These are phyloP conservation scores for Nemania sp. DNA, from an alignment of 2,329 filamentous ascomycete genomes.

Conservation along the genomic window DNA sequence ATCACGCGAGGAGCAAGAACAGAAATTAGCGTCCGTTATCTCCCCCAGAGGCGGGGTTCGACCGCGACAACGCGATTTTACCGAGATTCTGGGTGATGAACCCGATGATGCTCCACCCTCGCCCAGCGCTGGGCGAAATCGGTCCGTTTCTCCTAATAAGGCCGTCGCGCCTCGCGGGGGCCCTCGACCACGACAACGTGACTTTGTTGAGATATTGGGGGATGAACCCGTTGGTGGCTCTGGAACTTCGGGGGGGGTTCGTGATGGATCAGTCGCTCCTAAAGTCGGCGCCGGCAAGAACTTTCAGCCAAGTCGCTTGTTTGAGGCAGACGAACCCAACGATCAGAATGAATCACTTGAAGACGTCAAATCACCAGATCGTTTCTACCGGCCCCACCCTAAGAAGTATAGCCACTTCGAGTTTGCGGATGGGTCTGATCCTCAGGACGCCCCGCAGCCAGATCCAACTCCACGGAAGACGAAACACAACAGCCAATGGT, in stretches of 20 bases:
- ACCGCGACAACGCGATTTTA: slow-evolving; percentile 75
- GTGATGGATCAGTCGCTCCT: slow-evolving; percentile 59
- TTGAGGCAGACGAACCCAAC: slow-evolving; percentile 67
- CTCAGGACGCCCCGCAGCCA: slow-evolving; percentile 60
- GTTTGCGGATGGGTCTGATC: slow-evolving; percentile 74
- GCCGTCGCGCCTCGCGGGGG: slow-evolving; percentile 45
- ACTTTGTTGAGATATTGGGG: slow-evolving; percentile 78
- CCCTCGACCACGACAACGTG: slow-evolving; percentile 71
- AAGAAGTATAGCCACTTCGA: slow-evolving; percentile 90
- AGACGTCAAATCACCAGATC: slow-evolving; percentile 55
- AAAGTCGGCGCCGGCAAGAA: slow-evolving; percentile 71
- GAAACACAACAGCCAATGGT: slow-evolving; percentile 82
- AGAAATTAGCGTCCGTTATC: slow-evolving; percentile 63
- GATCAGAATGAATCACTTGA: slow-evolving; percentile 59
- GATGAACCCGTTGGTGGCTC: slow-evolving; percentile 58
- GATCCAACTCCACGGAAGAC: slow-evolving; percentile 61
- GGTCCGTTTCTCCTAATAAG: slow-evolving; percentile 49
- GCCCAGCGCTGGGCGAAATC: slow-evolving; percentile 60
- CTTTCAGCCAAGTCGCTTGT: slow-evolving; percentile 72
- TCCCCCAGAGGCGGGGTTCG: slow-evolving; percentile 70
- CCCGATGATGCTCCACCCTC: slow-evolving; percentile 54
- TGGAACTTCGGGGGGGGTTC: slow-evolving; percentile 53
- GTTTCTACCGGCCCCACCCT: slow-evolving; percentile 73
- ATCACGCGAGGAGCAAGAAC: slow-evolving; percentile 72
- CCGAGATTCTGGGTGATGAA: slow-evolving; percentile 76